phyloP scores from a whole-genome alignment of 805 yeast genomes.

The Kluyveromyces starmeri region DNA sequence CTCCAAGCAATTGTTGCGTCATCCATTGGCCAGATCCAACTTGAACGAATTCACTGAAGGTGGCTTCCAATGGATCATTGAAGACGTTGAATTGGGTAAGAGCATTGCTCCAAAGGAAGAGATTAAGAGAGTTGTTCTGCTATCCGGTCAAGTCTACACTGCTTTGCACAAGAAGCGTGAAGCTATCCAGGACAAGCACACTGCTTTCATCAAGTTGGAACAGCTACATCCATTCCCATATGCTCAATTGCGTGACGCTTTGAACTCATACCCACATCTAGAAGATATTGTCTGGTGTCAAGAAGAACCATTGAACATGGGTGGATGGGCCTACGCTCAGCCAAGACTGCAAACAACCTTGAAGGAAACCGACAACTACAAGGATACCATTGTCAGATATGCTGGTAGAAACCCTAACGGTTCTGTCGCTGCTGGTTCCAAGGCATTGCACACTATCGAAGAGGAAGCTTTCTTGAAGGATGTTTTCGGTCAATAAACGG shows the following conservation, averaged over 20 bases:
- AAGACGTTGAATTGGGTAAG: conserved; percentile 80
- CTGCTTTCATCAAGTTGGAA: conserved; percentile 85
- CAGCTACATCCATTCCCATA: conserved; percentile 99
- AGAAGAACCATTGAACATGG: conserved; percentile 98
- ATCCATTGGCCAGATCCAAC: conserved; percentile 89
- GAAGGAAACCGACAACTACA: conserved; percentile 63
- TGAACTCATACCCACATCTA: conserved; percentile 69
- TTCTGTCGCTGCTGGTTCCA: conserved; percentile 95
- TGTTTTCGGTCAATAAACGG: conserved; percentile 38
- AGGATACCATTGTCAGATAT: conserved; percentile 56
- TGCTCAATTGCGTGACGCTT: conserved; percentile 80
- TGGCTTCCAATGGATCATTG: conserved; percentile 92
- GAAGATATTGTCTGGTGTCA: conserved; percentile 94
- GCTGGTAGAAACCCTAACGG: conserved; percentile 99
- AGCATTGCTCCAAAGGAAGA: conserved; percentile 68
- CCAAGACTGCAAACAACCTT: conserved; percentile 80
- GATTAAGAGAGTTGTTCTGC: conserved; percentile 76
- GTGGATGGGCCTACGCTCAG: conserved; percentile 67
- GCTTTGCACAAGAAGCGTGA: conserved; percentile 87
- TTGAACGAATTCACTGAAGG: conserved; percentile 83
- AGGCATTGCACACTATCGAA: conserved; percentile 78
- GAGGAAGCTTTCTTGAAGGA: conserved; percentile 80
- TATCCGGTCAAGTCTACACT: conserved; percentile 92
- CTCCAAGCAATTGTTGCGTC: conserved; percentile 91
- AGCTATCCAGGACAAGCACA: conserved; percentile 60